phyloP scores from a whole-genome alignment of 2,329 filamentous ascomycete genomes.

The Penicillium sp. region DNA sequence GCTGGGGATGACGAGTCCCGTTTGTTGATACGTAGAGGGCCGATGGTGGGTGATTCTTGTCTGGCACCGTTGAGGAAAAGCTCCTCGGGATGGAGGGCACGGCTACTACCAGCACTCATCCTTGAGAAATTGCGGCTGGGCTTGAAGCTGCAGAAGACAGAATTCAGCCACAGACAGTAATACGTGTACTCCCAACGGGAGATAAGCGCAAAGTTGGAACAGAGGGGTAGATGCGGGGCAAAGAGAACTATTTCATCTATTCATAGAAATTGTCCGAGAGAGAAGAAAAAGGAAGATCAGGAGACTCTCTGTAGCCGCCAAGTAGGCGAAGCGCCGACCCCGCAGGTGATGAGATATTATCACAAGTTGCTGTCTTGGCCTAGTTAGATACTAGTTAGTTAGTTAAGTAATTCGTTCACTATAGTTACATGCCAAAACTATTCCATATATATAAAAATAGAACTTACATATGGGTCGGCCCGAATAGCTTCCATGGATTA shows the following conservation, averaged over 20 bases:
- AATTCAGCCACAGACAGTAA: slow-evolving; percentile 11
- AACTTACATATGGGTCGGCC: too few relatives aligned
- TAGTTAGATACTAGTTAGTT: too few relatives aligned
- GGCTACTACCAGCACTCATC: slow-evolving; percentile 47
- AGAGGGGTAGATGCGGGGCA: slow-evolving; percentile 1
- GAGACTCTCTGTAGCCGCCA: slow-evolving; percentile 12
- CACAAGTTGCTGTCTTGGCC: slow-evolving; percentile 10
- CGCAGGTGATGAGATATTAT: slow-evolving; percentile 19
- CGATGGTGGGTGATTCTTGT: slow-evolving; percentile 65
- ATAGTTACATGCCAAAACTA: background rate
- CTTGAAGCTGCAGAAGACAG: slow-evolving; percentile 1
- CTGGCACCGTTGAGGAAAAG: slow-evolving; percentile 59
- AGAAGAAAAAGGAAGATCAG: background rate
- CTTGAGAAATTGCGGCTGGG: background rate
- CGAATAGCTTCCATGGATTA: background rate
- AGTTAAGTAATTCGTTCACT: background rate
- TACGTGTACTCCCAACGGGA: slow-evolving; percentile 10
- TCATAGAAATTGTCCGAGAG: slow-evolving; percentile 1
- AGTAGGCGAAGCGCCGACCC: slow-evolving; percentile 20
- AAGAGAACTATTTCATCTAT: background rate
- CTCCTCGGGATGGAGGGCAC: slow-evolving; percentile 73
- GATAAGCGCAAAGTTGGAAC: slow-evolving; percentile 11
- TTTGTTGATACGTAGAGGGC: slow-evolving; percentile 82
- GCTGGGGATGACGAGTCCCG: slow-evolving; percentile 63
- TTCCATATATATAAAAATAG: too few relatives aligned